Base-by-base conservation (phyloP, 305 asterid genomes). In the Plantago coronopus region DNA sequence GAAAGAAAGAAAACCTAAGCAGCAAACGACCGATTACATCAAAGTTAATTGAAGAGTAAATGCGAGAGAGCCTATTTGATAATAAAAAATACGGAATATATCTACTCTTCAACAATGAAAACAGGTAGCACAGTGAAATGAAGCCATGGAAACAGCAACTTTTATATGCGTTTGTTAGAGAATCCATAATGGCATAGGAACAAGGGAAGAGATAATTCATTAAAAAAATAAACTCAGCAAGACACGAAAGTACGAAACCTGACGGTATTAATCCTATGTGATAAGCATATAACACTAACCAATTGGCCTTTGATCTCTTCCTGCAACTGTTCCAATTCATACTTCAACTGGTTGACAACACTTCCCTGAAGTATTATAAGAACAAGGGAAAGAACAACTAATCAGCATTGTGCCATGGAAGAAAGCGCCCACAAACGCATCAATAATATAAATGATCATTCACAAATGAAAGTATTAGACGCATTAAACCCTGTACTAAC, bases 291-390 rank as follows among this genome's bases (percentile, higher is more conserved):
- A 66, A 59, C 61, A 72, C 96, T 74, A 55, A 94, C 99, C 95
- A 87, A 68, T 46, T 78, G 87, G 56, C 74, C 81, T 68, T 78
- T 94, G 72, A 94, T 89, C 78, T 94, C 95, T 54, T 70, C 89
- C 70, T 85, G 96, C 68, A 94, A 64, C 71, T 25, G 75, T 76
- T 82, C 96, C 89, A 94, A 65, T 62, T 87, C 93, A 69, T 69
- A 74, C 73, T 83, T 87, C 66, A 94, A 76, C 76, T 94, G 96
- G 79, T 72, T 80, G 74, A 89, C 93, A 66, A 77, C 71, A 74
- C 90, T 56, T 64, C 97, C 97, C 99, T 89, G 81, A 48, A 57
- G 61, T 58, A 66, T 51, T n/a, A n/a, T n/a, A n/a, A n/a, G n/a
- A n/a, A 73, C 67, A 47, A 72, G n/a, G n/a, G n/a, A n/a, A 22